Conservation (phyloP, 345 rosid species). For the Combretum micranthum region DNA sequence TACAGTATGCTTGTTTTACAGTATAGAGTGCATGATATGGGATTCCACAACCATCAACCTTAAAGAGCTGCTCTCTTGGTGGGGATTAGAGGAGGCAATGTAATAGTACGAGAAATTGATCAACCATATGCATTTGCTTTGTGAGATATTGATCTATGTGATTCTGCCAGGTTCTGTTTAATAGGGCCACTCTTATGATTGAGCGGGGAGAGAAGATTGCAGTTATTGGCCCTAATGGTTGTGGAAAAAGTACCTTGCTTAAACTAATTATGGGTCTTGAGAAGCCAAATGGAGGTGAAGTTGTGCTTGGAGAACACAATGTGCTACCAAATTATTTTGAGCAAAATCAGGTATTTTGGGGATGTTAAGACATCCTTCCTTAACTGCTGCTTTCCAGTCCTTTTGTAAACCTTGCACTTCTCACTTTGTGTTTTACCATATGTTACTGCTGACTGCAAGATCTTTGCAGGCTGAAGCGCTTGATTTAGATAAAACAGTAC, state of each 20-base stretch:
- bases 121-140: no score
- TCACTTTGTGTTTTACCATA: slow-evolving; percentile 1
- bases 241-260: slow-evolving; percentile 88
- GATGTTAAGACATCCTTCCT: neutral
- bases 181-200: slow-evolving; percentile 60
- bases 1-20: neutral
- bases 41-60: no score
- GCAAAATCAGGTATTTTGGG: slow-evolving; percentile 78
- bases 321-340: slow-evolving; percentile 95
- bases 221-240: slow-evolving; percentile 89
- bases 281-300: slow-evolving; percentile 66
- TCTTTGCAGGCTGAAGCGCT: slow-evolving; percentile 79
- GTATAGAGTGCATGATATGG: no score
- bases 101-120: neutral
- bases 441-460: neutral
- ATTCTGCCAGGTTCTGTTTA: slow-evolving; percentile 56
- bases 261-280: slow-evolving; percentile 77
- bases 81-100: neutral
- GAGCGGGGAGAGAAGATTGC: slow-evolving; percentile 89
- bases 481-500: slow-evolving; percentile 81
- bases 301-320: slow-evolving; percentile 82
- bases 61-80: neutral
- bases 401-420: no score
- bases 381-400: no score
- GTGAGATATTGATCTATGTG: neutral